Percentiles rank a stretch among this genome's conserved stretches.
phyloP scores from a whole-genome alignment of 164 flowering plant species.

The Berberis vulgaris region DNA sequence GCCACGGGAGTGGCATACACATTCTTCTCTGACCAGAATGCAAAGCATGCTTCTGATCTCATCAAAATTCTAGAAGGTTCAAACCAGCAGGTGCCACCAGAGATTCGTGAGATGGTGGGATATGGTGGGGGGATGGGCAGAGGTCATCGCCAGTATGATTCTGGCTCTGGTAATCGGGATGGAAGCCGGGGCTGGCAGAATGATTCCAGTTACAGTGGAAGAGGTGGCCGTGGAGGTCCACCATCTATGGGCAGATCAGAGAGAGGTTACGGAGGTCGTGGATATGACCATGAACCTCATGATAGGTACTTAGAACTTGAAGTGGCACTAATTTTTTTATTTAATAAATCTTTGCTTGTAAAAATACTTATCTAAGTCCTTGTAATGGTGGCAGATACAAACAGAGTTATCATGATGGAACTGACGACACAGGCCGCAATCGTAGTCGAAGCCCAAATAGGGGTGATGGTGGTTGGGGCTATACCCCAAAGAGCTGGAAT shows the following conservation, averaged over 20 bases:
- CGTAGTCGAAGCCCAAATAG: neutral
- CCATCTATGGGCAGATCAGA: slow-evolving; percentile 18
- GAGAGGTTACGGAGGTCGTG: slow-evolving; percentile 28
- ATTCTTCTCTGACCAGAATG: slow-evolving; percentile 75
- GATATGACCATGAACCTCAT: slow-evolving; percentile 27
- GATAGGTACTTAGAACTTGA: slow-evolving; percentile 29
- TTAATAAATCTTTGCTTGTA: neutral
- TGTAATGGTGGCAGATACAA: neutral
- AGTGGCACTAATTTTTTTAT: neutral
- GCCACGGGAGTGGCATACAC: slow-evolving; percentile 82
- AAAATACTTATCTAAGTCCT: neutral
- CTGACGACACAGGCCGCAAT: no score
- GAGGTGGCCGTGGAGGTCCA: slow-evolving; percentile 21
- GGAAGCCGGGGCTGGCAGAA: slow-evolving; percentile 40
- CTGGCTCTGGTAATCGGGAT: slow-evolving; percentile 37
- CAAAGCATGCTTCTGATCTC: slow-evolving; percentile 70
- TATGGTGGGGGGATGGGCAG: slow-evolving; percentile 65
- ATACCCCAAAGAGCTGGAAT: no score
- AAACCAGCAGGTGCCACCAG: slow-evolving; percentile 66
- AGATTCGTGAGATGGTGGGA: slow-evolving; percentile 59
- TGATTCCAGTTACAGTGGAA: slow-evolving; percentile 37
- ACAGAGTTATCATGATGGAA: no score
- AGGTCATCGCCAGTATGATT: slow-evolving; percentile 43
- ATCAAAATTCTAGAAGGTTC: slow-evolving; percentile 82
- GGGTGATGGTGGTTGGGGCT: no score